Evolutionary conservation across 2,329 filamentous ascomycete species (phyloP).

Genomic region (Phialemoniopsis sp.): DNA sequence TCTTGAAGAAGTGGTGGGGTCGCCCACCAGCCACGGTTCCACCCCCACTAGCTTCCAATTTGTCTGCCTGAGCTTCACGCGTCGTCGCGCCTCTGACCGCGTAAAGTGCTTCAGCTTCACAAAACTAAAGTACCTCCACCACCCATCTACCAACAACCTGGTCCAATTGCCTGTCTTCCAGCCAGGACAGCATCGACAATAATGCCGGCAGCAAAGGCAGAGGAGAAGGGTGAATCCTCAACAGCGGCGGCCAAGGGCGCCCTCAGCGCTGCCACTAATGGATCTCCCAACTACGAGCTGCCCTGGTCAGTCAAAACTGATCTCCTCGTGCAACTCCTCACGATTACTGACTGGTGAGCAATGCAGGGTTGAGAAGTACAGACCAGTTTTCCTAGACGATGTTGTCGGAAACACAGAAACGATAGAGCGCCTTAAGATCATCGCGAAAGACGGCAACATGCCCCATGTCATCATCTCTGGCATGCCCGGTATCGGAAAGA

Average conservation of each 20-base stretch:
- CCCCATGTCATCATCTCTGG: conserved; percentile 99
- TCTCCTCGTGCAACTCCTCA: background rate
- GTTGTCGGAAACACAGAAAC: conserved; percentile 98
- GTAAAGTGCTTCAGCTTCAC: too few relatives aligned
- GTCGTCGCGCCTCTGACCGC: too few relatives aligned
- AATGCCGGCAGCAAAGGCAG: conserved; percentile 46
- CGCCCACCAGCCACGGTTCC: too few relatives aligned
- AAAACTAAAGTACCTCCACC: too few relatives aligned
- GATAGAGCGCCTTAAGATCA: conserved; percentile 95
- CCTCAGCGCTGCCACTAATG: conserved; percentile 44
- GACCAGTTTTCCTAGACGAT: conserved; percentile 91
- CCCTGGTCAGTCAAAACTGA: conserved; percentile 58
- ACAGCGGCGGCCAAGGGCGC: conserved; percentile 53
- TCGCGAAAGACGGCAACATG: conserved; percentile 98
- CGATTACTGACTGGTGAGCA: conserved; percentile 10
- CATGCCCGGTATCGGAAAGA: conserved; percentile 99
- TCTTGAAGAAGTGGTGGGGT: too few relatives aligned
- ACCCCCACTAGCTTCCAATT: too few relatives aligned
- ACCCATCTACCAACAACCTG: too few relatives aligned
- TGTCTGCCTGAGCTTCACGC: too few relatives aligned
- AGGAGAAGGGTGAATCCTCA: conserved; percentile 57
- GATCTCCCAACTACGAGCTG: conserved; percentile 62
- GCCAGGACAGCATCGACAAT: too few relatives aligned
- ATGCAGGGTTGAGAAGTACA: conserved; percentile 93
- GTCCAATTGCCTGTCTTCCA: too few relatives aligned